Base-by-base conservation (phyloP, 2,329 filamentous ascomycete genomes). In the Penicillium frequentans region DNA sequence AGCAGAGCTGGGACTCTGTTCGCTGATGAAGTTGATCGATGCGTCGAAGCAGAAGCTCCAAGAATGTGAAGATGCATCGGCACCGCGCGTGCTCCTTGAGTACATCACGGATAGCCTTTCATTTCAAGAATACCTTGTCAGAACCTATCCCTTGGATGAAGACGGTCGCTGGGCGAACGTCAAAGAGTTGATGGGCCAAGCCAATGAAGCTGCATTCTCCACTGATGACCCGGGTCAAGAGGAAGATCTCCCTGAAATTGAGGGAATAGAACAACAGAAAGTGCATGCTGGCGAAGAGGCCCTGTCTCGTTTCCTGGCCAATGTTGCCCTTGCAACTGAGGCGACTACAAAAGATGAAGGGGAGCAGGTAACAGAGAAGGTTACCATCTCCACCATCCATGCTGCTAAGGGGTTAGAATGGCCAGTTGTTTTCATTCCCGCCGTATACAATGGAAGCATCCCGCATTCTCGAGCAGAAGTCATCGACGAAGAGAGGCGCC, bases 361-460 rank as follows among this genome's bases (percentile, higher is more conserved):
- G 27, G 83, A 81, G 27, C 79, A 84, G 37, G 62, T 74, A 1
- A 68, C 75, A 35, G 72, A 77, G 2, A 81, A 90, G 64, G 85
- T 98, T 21, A 97, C 93, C 0, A 91, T 99, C 24, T 97, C 92
- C 6, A 99, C 93, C 0, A 97, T 99, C 11, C 93, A 99, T 71
- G 92, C 93, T 0, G 91, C 93, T 3, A 99, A 99, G 74, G 93
- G 93, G 3, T 81, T 99, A 1, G 93, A 99, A 73, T 99, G 95
- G 95, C 93, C 93, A 0, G 83, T 96, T 1, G 91, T 98, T 1
- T 98, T 98, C 72, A 87, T 98, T 16, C 93, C 95, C 6, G 90
- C 90, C 1, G 89, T 91, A 26, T 96, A 96, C 70, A 86, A 92
- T 47, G 95, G 93, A 1, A 93, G 89, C 2, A 96, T 98, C 57